Evolutionary conservation across 148 eudicot species (phyloP).

Genomic region (Polygonum aviculare): DNA sequence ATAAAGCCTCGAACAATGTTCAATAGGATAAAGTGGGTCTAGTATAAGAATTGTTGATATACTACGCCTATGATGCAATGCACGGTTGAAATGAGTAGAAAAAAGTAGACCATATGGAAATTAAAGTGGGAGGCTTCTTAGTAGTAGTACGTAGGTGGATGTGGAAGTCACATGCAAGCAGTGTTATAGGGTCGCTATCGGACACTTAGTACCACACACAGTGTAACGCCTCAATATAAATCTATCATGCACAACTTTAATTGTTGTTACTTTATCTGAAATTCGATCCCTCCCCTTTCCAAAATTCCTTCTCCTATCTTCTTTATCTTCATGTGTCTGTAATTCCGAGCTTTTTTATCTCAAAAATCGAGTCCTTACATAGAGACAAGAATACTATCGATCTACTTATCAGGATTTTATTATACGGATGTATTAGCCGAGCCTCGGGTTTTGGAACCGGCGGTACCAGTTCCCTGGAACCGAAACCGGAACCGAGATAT

Average conservation of each 20-base stretch:
- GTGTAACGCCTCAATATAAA: neutral
- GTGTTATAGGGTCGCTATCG: neutral
- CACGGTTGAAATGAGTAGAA: no score
- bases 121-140: neutral
- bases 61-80: no score
- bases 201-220: neutral
- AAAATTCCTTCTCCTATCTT: neutral
- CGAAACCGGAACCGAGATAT: no score
- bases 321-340: slow-evolving; percentile 2
- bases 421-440: no score
- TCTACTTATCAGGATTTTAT: neutral
- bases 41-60: no score
- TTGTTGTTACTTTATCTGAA: neutral
- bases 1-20: no score
- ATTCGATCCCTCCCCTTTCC: neutral
- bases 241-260: neutral
- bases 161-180: neutral
- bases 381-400: neutral
- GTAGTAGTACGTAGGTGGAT: neutral
- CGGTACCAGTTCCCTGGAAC: no score
- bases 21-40: no score
- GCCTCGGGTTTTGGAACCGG: no score
- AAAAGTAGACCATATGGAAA: no score
- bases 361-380: neutral
- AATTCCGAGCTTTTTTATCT: neutral